Base-by-base conservation (phyloP, 2,329 filamentous ascomycete genomes). In the Pseudocercospora fuligena region DNA sequence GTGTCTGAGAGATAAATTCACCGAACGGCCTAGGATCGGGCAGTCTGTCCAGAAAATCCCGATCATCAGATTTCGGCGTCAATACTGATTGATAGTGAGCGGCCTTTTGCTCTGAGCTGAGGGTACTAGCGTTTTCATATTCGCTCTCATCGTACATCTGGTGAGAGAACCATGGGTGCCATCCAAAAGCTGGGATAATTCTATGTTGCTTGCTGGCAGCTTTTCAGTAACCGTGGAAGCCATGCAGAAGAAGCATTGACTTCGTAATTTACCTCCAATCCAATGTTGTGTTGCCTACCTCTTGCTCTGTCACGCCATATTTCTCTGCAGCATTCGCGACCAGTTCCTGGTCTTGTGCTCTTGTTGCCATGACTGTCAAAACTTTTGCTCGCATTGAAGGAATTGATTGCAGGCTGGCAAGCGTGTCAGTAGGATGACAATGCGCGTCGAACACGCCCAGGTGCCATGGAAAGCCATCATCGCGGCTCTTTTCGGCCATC, bases 101-200 rank as follows among this genome's bases (percentile, higher is more conserved):
- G 66, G 81, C 85, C 59, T 82, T 84, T 11, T 79, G 76, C 7
- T 82, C 79, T 59, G 82, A 80, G 3, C 77, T 73, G 9, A 84
- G 76, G 16, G 59, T 61, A 5, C 71, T 73, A 31, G 73, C 69
- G 21, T 71, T 70, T n/a, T 69, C 71, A 73, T 78, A 75, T 8
- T 77, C 73, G 12, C 63, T 67, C 61, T 92, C 88, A 73, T 89
- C 86, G 74, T 89, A 92, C 73, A 95, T 84, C 70, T 92, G 89
- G 77, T 94, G 84, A 0, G 91, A 90, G 78, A 94, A 94, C 92
- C 92, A 95, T 0, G 92, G 92, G 76, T 95, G 92, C 91, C 92
- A 94, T 21, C 92, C 92, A 79, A 94, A 94, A n/a, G 89, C 88
- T 0, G 92, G 90, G 3, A 94, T 73, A 27, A 90, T 78, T 65